A percentile compares a stretch with the other conserved stretches of the same genome.
phyloP scores from a whole-genome alignment of 495 filamentous ascomycete genomes.

The Filosporella fistucella region DNA sequence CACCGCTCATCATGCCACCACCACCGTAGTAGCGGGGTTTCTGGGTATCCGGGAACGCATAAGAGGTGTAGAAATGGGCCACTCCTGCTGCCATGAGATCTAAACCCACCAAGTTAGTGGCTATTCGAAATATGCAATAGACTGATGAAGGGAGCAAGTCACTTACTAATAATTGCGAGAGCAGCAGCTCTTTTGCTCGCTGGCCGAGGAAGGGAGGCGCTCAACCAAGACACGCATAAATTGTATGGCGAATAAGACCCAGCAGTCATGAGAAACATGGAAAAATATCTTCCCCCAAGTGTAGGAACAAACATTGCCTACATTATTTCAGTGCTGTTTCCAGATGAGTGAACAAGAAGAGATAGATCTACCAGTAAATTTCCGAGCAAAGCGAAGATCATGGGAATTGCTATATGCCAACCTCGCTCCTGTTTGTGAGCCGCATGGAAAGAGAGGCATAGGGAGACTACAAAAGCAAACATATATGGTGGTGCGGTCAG shows the following conservation, averaged over 20 bases:
- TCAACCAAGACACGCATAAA: background rate
- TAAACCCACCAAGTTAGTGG: too few species aligned
- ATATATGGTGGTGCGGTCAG: slow-evolving; percentile 7
- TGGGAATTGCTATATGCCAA: slow-evolving; percentile 63
- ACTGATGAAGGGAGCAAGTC: too few species aligned
- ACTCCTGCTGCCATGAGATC: background rate
- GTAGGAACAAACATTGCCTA: background rate
- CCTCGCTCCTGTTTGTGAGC: slow-evolving; percentile 50
- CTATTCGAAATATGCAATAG: too few species aligned
- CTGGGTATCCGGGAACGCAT: background rate
- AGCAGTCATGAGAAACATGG: background rate
- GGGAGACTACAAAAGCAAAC: slow-evolving; percentile 20
- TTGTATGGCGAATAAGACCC: background rate
- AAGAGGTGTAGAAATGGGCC: background rate
- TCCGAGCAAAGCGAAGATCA: slow-evolving; percentile 60
- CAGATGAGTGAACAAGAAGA: slow-evolving; percentile 1
- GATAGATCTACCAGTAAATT: slow-evolving; percentile 64
- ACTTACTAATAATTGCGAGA: background rate
- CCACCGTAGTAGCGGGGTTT: background rate
- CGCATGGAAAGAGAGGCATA: slow-evolving; percentile 19
- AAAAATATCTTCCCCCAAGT: background rate
- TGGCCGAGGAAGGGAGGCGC: background rate
- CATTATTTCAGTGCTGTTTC: too few species aligned
- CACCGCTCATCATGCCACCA: background rate
- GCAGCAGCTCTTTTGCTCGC: background rate